Percentiles rank a stretch among this genome's conserved stretches.
Evolutionary conservation across 192 early-diverging fungal species (phyloP).

Genomic region (Podochytrium sp.): DNA sequence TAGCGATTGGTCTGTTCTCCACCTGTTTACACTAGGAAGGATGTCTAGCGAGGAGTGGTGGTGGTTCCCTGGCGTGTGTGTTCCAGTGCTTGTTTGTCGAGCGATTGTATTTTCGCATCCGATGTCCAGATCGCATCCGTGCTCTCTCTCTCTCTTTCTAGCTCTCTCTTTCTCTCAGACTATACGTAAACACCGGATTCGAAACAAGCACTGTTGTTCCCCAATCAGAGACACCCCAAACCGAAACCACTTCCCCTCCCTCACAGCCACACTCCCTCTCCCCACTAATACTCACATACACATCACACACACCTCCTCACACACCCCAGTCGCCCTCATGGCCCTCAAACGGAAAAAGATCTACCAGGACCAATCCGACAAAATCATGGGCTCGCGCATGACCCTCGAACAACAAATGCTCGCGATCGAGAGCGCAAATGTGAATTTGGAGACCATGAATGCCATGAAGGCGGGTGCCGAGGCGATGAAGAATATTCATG

Average conservation of each 20-base stretch:
- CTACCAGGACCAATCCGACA: conserved; percentile 83
- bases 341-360: conserved; percentile 95
- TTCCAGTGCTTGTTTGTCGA: background rate
- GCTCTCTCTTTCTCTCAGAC: no score
- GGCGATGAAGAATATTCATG: conserved; percentile 94
- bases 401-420: conserved; percentile 93
- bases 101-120: background rate
- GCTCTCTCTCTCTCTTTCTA: background rate
- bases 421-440: conserved; percentile 95
- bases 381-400: conserved; percentile 85
- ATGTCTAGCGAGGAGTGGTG: background rate
- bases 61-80: background rate
- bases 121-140: background rate
- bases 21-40: no score
- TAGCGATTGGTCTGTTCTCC: no score
- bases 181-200: no score
- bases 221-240: background rate
- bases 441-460: conserved; percentile 94
- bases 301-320: background rate
- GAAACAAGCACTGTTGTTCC: no score
- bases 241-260: background rate
- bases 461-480: conserved; percentile 91
- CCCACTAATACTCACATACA: no score
- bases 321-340: conserved; percentile 75
- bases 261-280: background rate